Percentiles rank a stretch among this genome's conserved stretches.
Evolutionary conservation across 2,329 filamentous ascomycete species (phyloP).

Genomic region (Amauroascus verrucosus): DNA sequence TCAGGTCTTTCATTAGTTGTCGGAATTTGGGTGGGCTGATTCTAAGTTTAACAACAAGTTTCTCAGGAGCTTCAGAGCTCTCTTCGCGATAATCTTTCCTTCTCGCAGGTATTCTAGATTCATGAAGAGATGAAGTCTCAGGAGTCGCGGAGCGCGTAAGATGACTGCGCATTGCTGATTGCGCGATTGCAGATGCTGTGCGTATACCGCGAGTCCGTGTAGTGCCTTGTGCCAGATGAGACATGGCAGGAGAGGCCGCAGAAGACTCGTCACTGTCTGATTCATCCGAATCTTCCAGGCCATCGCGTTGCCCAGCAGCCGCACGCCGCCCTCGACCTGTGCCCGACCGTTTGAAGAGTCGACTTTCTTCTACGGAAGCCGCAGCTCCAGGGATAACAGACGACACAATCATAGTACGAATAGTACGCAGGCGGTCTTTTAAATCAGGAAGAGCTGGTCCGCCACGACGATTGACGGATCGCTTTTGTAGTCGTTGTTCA

Average conservation of each 20-base stretch:
- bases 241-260: slow-evolving; percentile 72
- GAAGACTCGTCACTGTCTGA: slow-evolving; percentile 84
- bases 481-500: slow-evolving; percentile 88
- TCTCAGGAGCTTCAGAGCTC: slow-evolving; percentile 59
- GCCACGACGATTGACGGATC: slow-evolving; percentile 84
- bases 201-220: slow-evolving; percentile 80
- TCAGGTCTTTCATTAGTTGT: slow-evolving; percentile 51
- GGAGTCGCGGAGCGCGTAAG: slow-evolving; percentile 79
- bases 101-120: slow-evolving; percentile 57
- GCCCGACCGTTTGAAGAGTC: slow-evolving; percentile 69
- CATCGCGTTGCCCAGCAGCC: slow-evolving; percentile 46
- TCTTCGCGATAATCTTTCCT: slow-evolving; percentile 65
- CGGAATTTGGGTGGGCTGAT: slow-evolving; percentile 62
- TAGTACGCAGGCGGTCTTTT: slow-evolving; percentile 85
- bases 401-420: slow-evolving; percentile 83
- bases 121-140: slow-evolving; percentile 58
- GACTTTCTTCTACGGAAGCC: slow-evolving; percentile 67
- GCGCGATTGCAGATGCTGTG: slow-evolving; percentile 74
- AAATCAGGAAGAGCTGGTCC: slow-evolving; percentile 91
- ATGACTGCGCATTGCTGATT: slow-evolving; percentile 68
- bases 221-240: slow-evolving; percentile 59
- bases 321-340: slow-evolving; percentile 50
- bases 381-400: slow-evolving; percentile 85
- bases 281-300: slow-evolving; percentile 70
- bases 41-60: slow-evolving; percentile 63